Evolutionary conservation across 345 rosid genomes (phyloP).

Genomic region (Hypericum androsaemum): DNA sequence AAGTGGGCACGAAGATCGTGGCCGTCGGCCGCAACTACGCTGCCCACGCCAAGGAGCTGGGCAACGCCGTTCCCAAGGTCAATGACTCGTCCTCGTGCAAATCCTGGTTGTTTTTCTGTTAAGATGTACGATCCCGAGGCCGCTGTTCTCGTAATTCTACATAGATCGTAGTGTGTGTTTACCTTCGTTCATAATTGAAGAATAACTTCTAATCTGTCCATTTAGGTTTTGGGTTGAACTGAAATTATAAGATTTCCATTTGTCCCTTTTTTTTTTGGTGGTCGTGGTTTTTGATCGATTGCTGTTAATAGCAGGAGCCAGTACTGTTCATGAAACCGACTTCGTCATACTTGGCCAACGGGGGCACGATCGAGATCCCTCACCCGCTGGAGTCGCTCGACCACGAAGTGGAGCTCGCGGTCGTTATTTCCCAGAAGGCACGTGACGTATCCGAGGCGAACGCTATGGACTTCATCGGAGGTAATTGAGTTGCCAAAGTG

Average conservation of each 20-base stretch:
- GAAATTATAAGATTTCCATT: no score
- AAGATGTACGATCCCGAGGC: no score
- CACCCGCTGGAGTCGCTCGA: slow-evolving; percentile 58
- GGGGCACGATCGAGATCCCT: slow-evolving; percentile 91
- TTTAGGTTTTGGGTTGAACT: no score
- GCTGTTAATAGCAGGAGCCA: slow-evolving; percentile 40
- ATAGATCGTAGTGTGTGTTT: no score
- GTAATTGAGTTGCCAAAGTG: no score
- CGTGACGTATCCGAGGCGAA: slow-evolving; percentile 63
- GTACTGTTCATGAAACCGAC: slow-evolving; percentile 89
- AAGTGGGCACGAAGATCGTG: slow-evolving; percentile 73
- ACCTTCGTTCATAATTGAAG: no score
- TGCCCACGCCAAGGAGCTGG: slow-evolving; percentile 94
- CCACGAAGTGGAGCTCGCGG: slow-evolving; percentile 95
- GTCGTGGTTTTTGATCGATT: background rate
- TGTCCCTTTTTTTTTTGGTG: no score
- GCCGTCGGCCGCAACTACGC: slow-evolving; percentile 95
- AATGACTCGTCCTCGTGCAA: no score
- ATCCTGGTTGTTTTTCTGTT: no score
- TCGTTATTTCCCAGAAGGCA: slow-evolving; percentile 66
- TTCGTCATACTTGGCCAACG: slow-evolving; percentile 73
- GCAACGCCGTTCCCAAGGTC: slow-evolving; percentile 87
- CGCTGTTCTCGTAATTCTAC: no score
- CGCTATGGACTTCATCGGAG: slow-evolving; percentile 88
- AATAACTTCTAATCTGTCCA: no score